Base-by-base conservation (phyloP, 2,329 filamentous ascomycete species). In the Beauveria bassiana region DNA sequence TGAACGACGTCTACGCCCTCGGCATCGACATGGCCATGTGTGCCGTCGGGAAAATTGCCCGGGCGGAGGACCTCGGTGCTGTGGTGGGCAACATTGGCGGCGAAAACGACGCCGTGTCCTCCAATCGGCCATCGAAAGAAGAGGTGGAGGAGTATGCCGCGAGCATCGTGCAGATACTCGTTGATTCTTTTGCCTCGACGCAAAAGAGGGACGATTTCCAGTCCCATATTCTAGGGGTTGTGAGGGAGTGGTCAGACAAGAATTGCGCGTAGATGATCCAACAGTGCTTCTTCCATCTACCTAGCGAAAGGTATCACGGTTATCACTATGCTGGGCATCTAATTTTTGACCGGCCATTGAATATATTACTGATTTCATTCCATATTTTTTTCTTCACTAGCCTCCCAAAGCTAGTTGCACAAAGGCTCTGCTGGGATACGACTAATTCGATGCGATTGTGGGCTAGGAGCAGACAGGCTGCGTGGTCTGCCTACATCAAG, bases 81-180 rank as follows among this genome's bases (percentile, higher is more conserved):
- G 61, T 53, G 5, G 61, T 53, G 5, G 18, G 9, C 10, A 16
- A 42, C 3, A 42, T 22, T 1, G 22, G 22, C 22, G 10, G 16
- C 9, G 22, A 34, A 16, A 22, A 14, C 34, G 52, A 43, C 26
- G 40, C 14, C 10, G 10, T 16, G 5, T n/a, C n/a, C n/a, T 3
- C 14, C 2, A n/a, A 31, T 3, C 40, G 28, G 5, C 31, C 31
- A 5, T 50, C 61, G 1, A 53, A 54, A 8, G 47, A 59, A 10
- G 61, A 59, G 61, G 8, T 59, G 3, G 47, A 62, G 3, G 55
- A 62, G 22, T 62, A 62, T 14, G 61, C 61, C 3, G 61, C 54
- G 7, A 59, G 55, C 22, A 62, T 62, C 9, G 55, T 62, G 6
- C 49, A 62, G 18, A 59, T 58, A 3, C 7, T 62, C 16, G 61